Evolutionary conservation across 768 basidiomycete species (phyloP).

Genomic region (Rhodotorula toruloides): DNA sequence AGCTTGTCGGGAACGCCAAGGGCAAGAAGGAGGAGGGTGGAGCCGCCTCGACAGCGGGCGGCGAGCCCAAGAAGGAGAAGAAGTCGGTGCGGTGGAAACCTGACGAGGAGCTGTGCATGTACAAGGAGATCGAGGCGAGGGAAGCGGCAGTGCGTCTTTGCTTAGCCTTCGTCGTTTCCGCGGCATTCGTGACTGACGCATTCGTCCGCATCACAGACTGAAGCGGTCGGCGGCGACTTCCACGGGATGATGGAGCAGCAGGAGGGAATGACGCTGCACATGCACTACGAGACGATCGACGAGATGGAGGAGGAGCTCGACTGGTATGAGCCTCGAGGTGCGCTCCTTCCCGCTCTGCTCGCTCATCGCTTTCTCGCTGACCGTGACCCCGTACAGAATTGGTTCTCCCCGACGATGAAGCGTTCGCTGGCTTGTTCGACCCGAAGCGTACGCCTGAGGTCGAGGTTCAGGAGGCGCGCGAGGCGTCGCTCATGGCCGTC

Average conservation of each 20-base stretch:
- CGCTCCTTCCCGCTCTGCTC: neutral
- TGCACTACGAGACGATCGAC: slow-evolving; percentile 28
- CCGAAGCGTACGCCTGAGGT: slow-evolving; percentile 13
- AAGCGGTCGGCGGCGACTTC: neutral
- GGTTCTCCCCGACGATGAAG: slow-evolving; percentile 8
- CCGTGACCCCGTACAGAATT: neutral
- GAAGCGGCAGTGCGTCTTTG: slow-evolving; percentile 6
- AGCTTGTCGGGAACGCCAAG: neutral
- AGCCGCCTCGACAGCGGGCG: neutral
- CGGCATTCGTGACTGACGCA: neutral
- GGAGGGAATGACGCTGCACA: slow-evolving; percentile 17
- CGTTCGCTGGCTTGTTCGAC: slow-evolving; percentile 1
- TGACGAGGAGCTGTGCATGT: slow-evolving; percentile 16
- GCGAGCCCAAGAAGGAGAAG: slow-evolving; percentile 9
- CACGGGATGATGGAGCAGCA: slow-evolving; percentile 24
- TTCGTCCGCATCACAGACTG: neutral
- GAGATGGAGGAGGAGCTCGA: slow-evolving; percentile 30
- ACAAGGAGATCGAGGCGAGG: slow-evolving; percentile 11
- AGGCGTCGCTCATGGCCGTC: slow-evolving; percentile 7
- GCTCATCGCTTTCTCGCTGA: too few species aligned
- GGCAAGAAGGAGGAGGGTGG: too few species aligned
- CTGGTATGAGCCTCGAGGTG: slow-evolving; percentile 28
- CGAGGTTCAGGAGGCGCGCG: slow-evolving; percentile 6
- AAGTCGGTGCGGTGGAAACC: slow-evolving; percentile 19
- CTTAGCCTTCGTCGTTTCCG: too few species aligned